Evolutionary conservation across 768 basidiomycete genomes (phyloP).

Genomic region (Tylopilus vinaceipallidus): DNA sequence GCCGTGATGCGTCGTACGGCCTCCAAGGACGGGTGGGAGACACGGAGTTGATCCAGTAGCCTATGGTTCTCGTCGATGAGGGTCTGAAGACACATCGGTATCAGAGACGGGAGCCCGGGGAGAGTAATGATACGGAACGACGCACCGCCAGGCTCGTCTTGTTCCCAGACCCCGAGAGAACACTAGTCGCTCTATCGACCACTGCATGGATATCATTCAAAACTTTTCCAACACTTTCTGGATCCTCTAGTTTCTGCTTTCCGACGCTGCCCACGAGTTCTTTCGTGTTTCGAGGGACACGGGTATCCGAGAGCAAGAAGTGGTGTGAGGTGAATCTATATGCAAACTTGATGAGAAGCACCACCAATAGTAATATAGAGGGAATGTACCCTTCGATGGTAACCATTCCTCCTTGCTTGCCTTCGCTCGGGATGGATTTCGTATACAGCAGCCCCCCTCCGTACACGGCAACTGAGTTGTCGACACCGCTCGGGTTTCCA

Average conservation of each 20-base stretch:
- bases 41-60: conserved; percentile 80
- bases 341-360: conserved; percentile 6
- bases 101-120: background rate
- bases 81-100: conserved; percentile 41
- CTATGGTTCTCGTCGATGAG: conserved; percentile 89
- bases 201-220: conserved; percentile 81
- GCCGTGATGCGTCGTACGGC: conserved; percentile 70
- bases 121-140: conserved; percentile 11
- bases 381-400: conserved; percentile 73
- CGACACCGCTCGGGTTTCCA: conserved; percentile 96
- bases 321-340: conserved; percentile 84
- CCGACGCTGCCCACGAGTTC: conserved; percentile 89
- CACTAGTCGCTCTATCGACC: conserved; percentile 75
- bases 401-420: conserved; percentile 79
- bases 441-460: conserved; percentile 93
- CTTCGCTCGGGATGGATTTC: conserved; percentile 54
- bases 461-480: conserved; percentile 90
- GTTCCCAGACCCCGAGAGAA: conserved; percentile 55
- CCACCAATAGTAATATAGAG: background rate
- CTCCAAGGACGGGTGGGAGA: conserved; percentile 89
- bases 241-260: conserved; percentile 72
- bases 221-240: conserved; percentile 77
- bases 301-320: conserved; percentile 91
- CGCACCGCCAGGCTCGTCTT: conserved; percentile 51
- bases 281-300: conserved; percentile 92